phyloP scores from a whole-genome alignment of 2,329 filamentous ascomycete genomes.

The Davidsoniella eucalypti region DNA sequence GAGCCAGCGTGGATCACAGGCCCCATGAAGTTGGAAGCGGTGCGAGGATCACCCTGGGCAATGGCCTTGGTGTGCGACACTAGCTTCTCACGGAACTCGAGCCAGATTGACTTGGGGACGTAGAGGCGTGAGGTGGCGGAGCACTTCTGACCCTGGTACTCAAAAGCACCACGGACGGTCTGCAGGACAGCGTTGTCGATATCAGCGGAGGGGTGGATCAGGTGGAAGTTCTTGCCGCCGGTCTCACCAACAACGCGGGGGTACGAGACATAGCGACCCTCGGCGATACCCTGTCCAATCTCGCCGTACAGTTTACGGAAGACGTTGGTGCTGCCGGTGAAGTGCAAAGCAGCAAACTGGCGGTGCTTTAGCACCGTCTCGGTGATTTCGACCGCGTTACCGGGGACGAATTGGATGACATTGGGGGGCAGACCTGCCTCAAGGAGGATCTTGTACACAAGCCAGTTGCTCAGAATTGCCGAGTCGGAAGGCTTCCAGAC shows the following conservation, averaged over 20 bases:
- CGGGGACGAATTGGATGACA: slow-evolving; percentile 87
- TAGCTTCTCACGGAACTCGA: slow-evolving; percentile 51
- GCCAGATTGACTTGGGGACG: slow-evolving; percentile 58
- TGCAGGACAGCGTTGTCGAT: slow-evolving; percentile 64
- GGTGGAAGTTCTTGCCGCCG: slow-evolving; percentile 85
- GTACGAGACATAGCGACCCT: slow-evolving; percentile 70
- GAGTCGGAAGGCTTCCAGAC: slow-evolving; percentile 92
- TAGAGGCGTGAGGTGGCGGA: slow-evolving; percentile 70
- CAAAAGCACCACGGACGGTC: slow-evolving; percentile 74
- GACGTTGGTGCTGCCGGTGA: slow-evolving; percentile 81
- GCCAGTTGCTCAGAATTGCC: slow-evolving; percentile 78
- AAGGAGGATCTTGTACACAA: slow-evolving; percentile 76
- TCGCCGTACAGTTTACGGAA: slow-evolving; percentile 80
- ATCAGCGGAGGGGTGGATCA: slow-evolving; percentile 63
- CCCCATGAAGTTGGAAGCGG: slow-evolving; percentile 67
- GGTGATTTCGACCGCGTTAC: slow-evolving; percentile 72
- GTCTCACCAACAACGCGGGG: slow-evolving; percentile 83
- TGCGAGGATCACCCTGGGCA: slow-evolving; percentile 49
- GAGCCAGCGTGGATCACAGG: slow-evolving; percentile 71
- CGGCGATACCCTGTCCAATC: slow-evolving; percentile 65
- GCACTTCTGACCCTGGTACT: slow-evolving; percentile 87
- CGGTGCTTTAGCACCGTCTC: slow-evolving; percentile 58
- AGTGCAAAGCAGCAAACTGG: slow-evolving; percentile 82
- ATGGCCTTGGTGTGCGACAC: slow-evolving; percentile 53
- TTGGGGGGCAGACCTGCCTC: slow-evolving; percentile 80